These are phyloP conservation scores for Fusarium tjaetaba DNA, from an alignment of 2,329 filamentous ascomycete genomes.

Conservation along the genomic window DNA sequence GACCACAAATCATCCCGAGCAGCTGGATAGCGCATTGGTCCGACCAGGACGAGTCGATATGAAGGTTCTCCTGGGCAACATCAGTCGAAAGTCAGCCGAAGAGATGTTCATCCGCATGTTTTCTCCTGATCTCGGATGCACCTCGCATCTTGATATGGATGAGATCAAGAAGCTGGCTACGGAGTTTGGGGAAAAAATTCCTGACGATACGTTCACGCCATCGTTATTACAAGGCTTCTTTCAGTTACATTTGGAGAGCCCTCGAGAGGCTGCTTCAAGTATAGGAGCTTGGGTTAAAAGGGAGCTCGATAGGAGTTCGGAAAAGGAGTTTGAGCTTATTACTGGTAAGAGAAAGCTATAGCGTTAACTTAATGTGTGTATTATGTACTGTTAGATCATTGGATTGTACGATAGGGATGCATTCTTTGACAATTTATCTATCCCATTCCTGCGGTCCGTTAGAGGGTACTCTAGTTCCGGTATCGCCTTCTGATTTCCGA, in stretches of 20 bases:
- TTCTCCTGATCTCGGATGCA: slow-evolving; percentile 46
- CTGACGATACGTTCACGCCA: slow-evolving; percentile 57
- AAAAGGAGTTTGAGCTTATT: slow-evolving; percentile 47
- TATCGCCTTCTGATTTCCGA: background rate
- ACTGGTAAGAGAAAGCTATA: slow-evolving; percentile 18
- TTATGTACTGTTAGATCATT: background rate
- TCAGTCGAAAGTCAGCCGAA: slow-evolving; percentile 54
- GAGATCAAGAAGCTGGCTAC: slow-evolving; percentile 58
- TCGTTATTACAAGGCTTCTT: slow-evolving; percentile 62
- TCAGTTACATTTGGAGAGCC: slow-evolving; percentile 54
- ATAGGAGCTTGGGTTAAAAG: slow-evolving; percentile 51
- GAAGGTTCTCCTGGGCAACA: slow-evolving; percentile 66
- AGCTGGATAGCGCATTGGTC: slow-evolving; percentile 71
- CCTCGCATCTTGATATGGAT: slow-evolving; percentile 37
- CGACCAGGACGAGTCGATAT: slow-evolving; percentile 74
- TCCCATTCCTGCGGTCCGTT: background rate
- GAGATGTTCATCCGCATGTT: slow-evolving; percentile 61
- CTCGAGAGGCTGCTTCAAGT: slow-evolving; percentile 48
- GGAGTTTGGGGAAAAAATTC: slow-evolving; percentile 64
- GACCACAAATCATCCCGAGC: slow-evolving; percentile 75
- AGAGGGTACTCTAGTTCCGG: too few species aligned
- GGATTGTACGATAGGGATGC: background rate
- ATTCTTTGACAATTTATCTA: background rate
- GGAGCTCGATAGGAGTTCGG: slow-evolving; percentile 44
- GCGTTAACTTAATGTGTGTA: background rate